Base-by-base conservation (phyloP, 2,329 filamentous ascomycete genomes). In the Gliomastix tumulicola region DNA sequence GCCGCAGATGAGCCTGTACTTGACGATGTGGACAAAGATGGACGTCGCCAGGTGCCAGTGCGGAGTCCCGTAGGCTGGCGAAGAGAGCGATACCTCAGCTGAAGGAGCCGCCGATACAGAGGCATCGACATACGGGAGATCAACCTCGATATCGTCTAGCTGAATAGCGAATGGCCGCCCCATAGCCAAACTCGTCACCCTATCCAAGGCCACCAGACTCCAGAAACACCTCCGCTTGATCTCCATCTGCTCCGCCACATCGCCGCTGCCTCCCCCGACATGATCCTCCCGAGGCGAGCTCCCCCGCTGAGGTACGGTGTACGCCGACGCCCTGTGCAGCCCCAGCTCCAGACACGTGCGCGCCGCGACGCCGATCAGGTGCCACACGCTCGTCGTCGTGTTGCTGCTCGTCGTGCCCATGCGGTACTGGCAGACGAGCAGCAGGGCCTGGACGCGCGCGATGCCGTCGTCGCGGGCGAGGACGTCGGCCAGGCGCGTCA, bases 361-460 rank as follows among this genome's bases (percentile, higher is more conserved):
- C 1, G 60, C 60, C 2, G 63, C 62, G 7, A 64, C 56, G 0
- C 63, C 62, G 11, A 67, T 62, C 3, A 66, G 51, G 41, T 68
- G 63, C 63, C 65, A 68, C 20, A 68, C 56, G 36, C 62, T 65
- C 2, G 56, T 53, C 0, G 56, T 57, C 1, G 54, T 55, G 20
- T 63, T 55, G 16, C 57, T 59, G 0, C 60, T 57, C 0, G 60
- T 61, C 3, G 56, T 65, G 0, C 59, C 56, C 44, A 65, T 57
- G 5, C 63, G 49, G 41, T 65, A 68, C 33, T 68, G 63, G 13
- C 62, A 65, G 3, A 68, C 49, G 6, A 68, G 41, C 1, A 68
- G 41, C 21, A 68, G 47, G 1, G 62, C 64, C 41, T 68, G 65
- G 7, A 68, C 36, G 2, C 58, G 52, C 32, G 55, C 46, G 5